Evolutionary conservation across 2,329 filamentous ascomycete genomes (phyloP).

Genomic region (Aspergillus melleus): DNA sequence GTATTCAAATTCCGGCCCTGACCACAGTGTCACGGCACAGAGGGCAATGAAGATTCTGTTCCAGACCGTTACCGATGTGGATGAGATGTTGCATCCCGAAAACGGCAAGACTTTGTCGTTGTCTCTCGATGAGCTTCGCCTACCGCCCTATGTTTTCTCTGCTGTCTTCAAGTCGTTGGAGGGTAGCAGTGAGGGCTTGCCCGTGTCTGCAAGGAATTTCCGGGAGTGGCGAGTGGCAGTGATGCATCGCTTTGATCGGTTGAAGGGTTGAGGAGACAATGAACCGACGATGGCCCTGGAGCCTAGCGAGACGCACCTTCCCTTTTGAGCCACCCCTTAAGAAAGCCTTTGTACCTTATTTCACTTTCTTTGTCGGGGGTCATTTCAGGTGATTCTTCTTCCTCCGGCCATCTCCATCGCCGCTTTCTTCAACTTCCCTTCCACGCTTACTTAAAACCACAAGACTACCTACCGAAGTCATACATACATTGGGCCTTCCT

Average conservation of each 20-base stretch:
- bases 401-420: not conserved
- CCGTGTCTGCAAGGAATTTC: conserved; percentile 51
- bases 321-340: not conserved
- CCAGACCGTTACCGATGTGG: conserved; percentile 36
- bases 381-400: not conserved
- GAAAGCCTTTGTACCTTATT: not conserved
- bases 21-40: conserved; percentile 33
- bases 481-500: not conserved
- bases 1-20: conserved; percentile 51
- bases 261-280: conserved; percentile 8
- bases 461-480: not conserved
- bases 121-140: conserved; percentile 51
- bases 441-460: not conserved
- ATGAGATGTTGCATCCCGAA: conserved; percentile 37
- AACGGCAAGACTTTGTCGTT: conserved; percentile 39
- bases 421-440: not conserved
- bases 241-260: conserved; percentile 47
- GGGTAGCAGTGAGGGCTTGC: conserved; percentile 47
- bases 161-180: conserved; percentile 39
- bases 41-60: conserved; percentile 62
- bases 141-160: conserved; percentile 39
- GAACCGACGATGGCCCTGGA: not conserved
- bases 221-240: conserved; percentile 57
- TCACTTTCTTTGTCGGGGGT: not conserved
- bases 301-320: not conserved